These are phyloP conservation scores for Serendipita sp. DNA, from an alignment of 768 basidiomycete genomes.

Conservation along the genomic window DNA sequence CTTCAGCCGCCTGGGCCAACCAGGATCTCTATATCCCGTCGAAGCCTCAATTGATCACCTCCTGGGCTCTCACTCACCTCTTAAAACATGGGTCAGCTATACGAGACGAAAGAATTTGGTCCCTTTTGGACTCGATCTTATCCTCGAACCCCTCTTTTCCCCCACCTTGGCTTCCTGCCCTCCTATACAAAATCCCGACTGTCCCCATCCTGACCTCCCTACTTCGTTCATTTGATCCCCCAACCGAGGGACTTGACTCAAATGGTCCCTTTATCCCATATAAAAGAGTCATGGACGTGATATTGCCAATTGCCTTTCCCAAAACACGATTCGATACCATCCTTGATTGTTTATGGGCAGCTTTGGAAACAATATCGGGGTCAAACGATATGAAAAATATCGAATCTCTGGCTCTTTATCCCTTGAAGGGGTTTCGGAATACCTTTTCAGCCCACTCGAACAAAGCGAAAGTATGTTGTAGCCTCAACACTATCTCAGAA, in stretches of 20 bases:
- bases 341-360: background rate
- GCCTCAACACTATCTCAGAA: no score
- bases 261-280: background rate
- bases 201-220: background rate
- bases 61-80: background rate
- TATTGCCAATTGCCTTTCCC: background rate
- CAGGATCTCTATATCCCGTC: background rate
- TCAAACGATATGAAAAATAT: background rate
- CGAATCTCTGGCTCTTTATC: background rate
- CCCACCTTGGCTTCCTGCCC: background rate
- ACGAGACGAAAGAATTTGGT: background rate
- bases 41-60: background rate
- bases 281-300: background rate
- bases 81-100: background rate
- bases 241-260: background rate
- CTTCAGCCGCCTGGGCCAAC: background rate
- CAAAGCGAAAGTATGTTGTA: background rate
- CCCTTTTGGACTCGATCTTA: background rate
- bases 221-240: background rate
- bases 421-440: background rate
- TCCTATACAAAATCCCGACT: background rate
- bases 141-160: background rate
- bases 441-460: background rate
- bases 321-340: background rate
- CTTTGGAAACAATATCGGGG: background rate